Evolutionary conservation across 768 basidiomycete genomes (phyloP), one percentile per base, ranked within the genome.

Genomic region (Leccinum barrowsii): DNA sequence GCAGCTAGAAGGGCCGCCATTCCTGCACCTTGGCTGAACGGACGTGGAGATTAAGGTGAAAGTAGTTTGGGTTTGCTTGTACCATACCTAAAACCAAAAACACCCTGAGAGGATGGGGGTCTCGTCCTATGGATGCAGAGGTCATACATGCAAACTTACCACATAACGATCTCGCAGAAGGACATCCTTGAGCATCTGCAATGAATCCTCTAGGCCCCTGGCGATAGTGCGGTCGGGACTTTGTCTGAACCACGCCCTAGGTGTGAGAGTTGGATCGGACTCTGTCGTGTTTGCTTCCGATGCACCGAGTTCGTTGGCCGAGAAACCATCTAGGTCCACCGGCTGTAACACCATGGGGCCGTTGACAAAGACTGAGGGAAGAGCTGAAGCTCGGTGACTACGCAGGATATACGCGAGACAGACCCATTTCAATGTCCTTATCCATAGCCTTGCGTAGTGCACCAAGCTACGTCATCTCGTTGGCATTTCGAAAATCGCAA

Each of bases 31-130:
- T 94, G 92, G 60, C 89, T 89, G 48, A 50, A 60, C 52, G 32
- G 30, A 56, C 28, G 37, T 30, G 59, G 37, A 48, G 40, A 56
- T 66, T 34, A 54, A 30, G 15, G 47, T 22, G 37, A 60, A 15
- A 55, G 24, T 8, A 42, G 1, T 7, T 13, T 34, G 10, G 0
- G 35, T 15, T 24, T 11, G 19, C 37, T 11, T 32, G 51, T 12
- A 58, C 57, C 72, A 28, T 28, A 85, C 87, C 89, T 91, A 68
- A 92, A 92, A 6, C 90, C 90, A 65, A 92, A 80, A 7, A 92
- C 82, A 26, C 89, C 90, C 89, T 92, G 63, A 19, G 42, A 26
- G 10, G 30, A 47, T 22, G 11, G 13, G n/a, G 13, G 32, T 44
- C 4, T 52, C 5, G 49, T 28, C 2, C 22, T 47, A 19, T 11